Conservation (phyloP, 805 yeast species). For the Spathaspora boniae region DNA sequence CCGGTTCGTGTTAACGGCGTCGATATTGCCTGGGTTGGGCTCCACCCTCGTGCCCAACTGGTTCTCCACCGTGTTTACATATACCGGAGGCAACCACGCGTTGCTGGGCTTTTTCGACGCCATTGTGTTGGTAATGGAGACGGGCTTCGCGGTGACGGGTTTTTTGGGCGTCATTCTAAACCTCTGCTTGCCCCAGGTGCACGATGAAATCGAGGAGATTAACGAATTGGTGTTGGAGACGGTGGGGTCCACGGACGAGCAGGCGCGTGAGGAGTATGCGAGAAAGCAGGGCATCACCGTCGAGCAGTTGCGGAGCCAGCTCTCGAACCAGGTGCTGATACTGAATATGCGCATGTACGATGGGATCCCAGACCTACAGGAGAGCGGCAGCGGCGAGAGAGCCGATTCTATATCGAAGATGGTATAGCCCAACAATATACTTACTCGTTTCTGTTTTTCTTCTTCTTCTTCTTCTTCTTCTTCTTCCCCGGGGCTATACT, state of each 20-base stretch:
- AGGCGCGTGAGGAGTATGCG: slow-evolving; percentile 29
- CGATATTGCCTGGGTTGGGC: slow-evolving; percentile 65
- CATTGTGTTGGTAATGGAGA: slow-evolving; percentile 64
- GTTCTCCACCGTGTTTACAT: slow-evolving; percentile 64
- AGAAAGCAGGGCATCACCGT: slow-evolving; percentile 29
- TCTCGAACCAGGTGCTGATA: too few relatives aligned
- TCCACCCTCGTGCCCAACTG: slow-evolving; percentile 61
- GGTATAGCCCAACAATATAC: too few relatives aligned
- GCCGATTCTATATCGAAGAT: too few relatives aligned
- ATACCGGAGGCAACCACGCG: slow-evolving; percentile 55
- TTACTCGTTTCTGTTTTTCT: too few relatives aligned
- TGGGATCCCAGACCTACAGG: too few relatives aligned
- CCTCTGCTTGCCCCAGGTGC: slow-evolving; percentile 57
- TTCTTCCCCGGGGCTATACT: too few relatives aligned
- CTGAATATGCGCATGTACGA: too few relatives aligned
- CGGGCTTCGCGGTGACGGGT: slow-evolving; percentile 71
- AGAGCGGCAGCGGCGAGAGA: too few relatives aligned
- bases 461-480: too few relatives aligned
- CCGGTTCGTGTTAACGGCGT: slow-evolving; percentile 65
- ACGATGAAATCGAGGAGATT: slow-evolving; percentile 45
- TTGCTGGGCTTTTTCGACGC: slow-evolving; percentile 65
- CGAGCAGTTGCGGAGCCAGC: slow-evolving; percentile 11
- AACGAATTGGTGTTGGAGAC: slow-evolving; percentile 44
- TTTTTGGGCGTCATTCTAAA: slow-evolving; percentile 60
- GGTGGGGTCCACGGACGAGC: slow-evolving; percentile 39